Evolutionary conservation across 768 basidiomycete genomes (phyloP).

Genomic region (Termitomyces sp.): DNA sequence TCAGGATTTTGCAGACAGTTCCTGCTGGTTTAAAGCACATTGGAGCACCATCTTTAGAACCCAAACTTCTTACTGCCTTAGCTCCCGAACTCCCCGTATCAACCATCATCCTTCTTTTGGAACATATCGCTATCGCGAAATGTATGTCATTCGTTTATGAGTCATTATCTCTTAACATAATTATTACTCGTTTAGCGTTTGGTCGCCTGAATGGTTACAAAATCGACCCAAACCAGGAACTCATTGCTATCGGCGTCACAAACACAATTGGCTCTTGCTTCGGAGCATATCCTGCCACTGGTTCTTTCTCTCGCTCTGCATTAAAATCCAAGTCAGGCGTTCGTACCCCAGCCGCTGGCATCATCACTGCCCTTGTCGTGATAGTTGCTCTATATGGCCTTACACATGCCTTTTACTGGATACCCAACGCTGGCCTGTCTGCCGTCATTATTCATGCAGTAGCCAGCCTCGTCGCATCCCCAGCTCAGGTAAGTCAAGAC

Average conservation of each 20-base stretch:
- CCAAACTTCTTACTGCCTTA: constrained; percentile 59
- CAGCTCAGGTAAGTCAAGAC: constrained; percentile 43
- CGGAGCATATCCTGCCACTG: constrained; percentile 92
- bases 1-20: constrained; percentile 79
- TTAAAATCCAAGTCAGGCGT: constrained; percentile 96
- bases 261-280: constrained; percentile 91
- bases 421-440: constrained; percentile 76
- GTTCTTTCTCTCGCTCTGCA: constrained; percentile 98
- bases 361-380: constrained; percentile 82
- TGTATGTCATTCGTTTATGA: constrained; percentile 36
- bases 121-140: constrained; percentile 97
- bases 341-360: constrained; percentile 90
- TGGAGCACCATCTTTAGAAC: constrained; percentile 35
- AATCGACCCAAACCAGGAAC: constrained; percentile 89
- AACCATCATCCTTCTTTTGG: constrained; percentile 85
- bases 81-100: constrained; percentile 76
- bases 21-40: constrained; percentile 79
- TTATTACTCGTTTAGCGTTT: constrained; percentile 59
- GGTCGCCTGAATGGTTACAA: constrained; percentile 95
- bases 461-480: constrained; percentile 82
- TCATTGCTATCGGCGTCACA: constrained; percentile 96
- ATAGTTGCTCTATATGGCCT: constrained; percentile 93
- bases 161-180: neutral
- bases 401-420: constrained; percentile 91
- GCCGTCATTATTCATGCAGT: constrained; percentile 96